A percentile compares a stretch with the other conserved stretches of the same genome.
phyloP scores from a whole-genome alignment of 2,329 filamentous ascomycete species.

The Colletotrichum falcatum region DNA sequence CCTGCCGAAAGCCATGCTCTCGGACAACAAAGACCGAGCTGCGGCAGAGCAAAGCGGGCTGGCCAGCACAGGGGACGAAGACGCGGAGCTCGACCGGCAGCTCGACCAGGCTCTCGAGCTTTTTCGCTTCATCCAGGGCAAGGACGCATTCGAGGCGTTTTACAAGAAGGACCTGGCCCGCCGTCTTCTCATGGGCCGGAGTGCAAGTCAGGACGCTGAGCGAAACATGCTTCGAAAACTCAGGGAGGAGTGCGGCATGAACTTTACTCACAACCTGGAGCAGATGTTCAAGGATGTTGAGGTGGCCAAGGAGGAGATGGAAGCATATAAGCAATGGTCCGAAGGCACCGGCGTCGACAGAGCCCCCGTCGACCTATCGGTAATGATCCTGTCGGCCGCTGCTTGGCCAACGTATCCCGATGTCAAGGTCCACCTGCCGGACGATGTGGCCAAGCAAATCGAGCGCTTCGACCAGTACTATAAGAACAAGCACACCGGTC shows the following conservation, averaged over 20 bases:
- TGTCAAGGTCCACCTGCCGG: constrained; percentile 76
- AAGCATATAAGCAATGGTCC: constrained; percentile 79
- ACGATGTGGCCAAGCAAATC: constrained; percentile 80
- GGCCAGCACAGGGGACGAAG: constrained; percentile 82
- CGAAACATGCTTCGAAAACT: constrained; percentile 93
- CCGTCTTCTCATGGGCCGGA: constrained; percentile 89
- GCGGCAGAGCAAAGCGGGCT: constrained; percentile 72
- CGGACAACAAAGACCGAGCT: constrained; percentile 69
- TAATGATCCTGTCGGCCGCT: constrained; percentile 90
- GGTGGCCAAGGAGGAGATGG: constrained; percentile 91
- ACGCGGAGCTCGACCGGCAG: constrained; percentile 90
- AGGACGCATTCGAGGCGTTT: constrained; percentile 97
- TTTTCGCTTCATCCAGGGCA: constrained; percentile 96
- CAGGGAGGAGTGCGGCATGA: constrained; percentile 91
- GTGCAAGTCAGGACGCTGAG: constrained; percentile 94
- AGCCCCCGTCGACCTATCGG: constrained; percentile 77
- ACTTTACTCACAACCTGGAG: constrained; percentile 96
- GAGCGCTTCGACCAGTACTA: constrained; percentile 88
- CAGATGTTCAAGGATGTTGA: constrained; percentile 99
- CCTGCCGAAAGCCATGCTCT: constrained; percentile 76
- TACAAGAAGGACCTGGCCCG: constrained; percentile 98
- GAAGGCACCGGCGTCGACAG: constrained; percentile 48
- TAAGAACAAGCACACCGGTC: constrained; percentile 87
- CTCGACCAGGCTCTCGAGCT: constrained; percentile 93
- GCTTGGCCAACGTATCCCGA: constrained; percentile 96